Conservation (phyloP, 371 early-diverging fungal genomes). For the Saksenaea vasiformis region DNA sequence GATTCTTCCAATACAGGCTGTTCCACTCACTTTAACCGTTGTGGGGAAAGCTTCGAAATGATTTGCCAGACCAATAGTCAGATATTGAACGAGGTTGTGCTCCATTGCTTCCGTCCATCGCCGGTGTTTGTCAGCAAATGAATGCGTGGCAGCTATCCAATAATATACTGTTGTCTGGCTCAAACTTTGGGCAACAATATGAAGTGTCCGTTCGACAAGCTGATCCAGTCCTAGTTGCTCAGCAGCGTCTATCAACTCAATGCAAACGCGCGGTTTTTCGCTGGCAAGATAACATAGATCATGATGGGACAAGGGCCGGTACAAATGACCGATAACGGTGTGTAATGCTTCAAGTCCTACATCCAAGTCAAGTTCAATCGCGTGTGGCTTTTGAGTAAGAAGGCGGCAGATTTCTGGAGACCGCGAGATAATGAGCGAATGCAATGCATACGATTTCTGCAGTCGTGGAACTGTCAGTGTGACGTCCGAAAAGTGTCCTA, state of each 20-base stretch:
- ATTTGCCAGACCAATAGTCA: constrained; percentile 20
- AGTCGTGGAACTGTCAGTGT: constrained; percentile 34
- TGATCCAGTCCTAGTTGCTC: constrained; percentile 37
- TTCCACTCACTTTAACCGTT: constrained; percentile 26
- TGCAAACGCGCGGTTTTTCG: constrained; percentile 37
- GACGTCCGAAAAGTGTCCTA: constrained; percentile 41
- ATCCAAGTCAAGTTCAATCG: constrained; percentile 31
- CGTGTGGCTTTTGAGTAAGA: constrained; percentile 17
- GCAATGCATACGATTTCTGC: constrained; percentile 33
- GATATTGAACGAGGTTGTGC: constrained; percentile 30
- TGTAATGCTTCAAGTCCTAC: constrained; percentile 33
- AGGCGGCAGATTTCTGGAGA: constrained; percentile 40
- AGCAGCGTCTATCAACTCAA: constrained; percentile 38
- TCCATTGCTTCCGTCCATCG: constrained; percentile 37
- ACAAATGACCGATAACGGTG: constrained; percentile 36
- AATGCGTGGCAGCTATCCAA: constrained; percentile 27
- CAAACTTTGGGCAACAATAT: constrained; percentile 24
- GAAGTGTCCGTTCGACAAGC: constrained; percentile 25
- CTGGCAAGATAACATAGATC: constrained; percentile 33
- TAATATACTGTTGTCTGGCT: constrained; percentile 25
- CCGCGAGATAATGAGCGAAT: constrained; percentile 32
- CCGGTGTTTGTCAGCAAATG: background rate
- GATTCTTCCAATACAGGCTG: constrained; percentile 25
- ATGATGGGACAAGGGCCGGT: constrained; percentile 30
- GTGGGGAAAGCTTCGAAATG: constrained; percentile 36